Evolutionary conservation across 345 rosid genomes (phyloP).

Genomic region (Xanthoceras sorbifolium): DNA sequence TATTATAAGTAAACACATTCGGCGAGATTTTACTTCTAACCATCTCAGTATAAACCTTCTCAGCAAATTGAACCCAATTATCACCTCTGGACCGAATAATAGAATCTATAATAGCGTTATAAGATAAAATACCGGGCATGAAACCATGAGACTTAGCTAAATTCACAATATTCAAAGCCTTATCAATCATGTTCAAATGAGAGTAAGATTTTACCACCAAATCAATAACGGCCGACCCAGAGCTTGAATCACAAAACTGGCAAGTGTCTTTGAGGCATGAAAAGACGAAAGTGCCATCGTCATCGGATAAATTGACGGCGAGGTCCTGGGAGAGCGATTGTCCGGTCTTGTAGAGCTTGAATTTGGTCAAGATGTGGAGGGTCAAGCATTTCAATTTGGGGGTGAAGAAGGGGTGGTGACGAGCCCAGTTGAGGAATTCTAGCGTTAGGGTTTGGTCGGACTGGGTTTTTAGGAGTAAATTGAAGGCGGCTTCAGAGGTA

Average conservation of each 20-base stretch:
- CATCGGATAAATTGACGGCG: constrained; percentile 42
- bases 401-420: constrained; percentile 61
- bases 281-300: constrained; percentile 59
- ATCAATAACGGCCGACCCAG: constrained; percentile 86
- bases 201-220: constrained; percentile 82
- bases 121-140: constrained; percentile 91
- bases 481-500: constrained; percentile 69
- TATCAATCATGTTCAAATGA: constrained; percentile 52
- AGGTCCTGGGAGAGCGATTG: constrained; percentile 69
- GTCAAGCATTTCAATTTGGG: constrained; percentile 68
- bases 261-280: constrained; percentile 63
- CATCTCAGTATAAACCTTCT: constrained; percentile 66
- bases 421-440: constrained; percentile 73
- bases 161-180: constrained; percentile 58
- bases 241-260: constrained; percentile 58
- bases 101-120: constrained; percentile 80
- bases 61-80: constrained; percentile 47
- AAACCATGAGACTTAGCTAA: constrained; percentile 67
- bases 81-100: constrained; percentile 51
- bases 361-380: constrained; percentile 79
- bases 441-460: constrained; percentile 53
- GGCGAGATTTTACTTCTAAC: constrained; percentile 55
- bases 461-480: constrained; percentile 63
- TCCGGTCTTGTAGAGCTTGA: constrained; percentile 80
- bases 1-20: constrained; percentile 82